Base-by-base conservation (phyloP, 2,329 filamentous ascomycete genomes). In the Thielaviopsis populi region DNA sequence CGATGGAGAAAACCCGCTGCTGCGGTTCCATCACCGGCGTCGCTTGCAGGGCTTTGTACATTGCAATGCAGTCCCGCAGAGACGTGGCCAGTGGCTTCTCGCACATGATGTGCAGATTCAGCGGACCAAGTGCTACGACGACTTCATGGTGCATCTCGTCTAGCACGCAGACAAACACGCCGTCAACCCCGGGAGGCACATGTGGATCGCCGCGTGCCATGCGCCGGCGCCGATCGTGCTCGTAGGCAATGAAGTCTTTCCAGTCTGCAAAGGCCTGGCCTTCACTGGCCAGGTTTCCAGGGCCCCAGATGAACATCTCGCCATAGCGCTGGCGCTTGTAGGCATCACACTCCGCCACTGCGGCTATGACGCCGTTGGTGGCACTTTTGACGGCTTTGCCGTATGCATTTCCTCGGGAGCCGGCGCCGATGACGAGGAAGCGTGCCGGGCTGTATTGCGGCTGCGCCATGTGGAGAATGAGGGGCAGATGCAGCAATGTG, bases 1-100 rank as follows among this genome's bases (percentile, higher is more conserved):
- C 92, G 64, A 97, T 90, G 0, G 89, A 91, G 73, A 97, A 95
- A 50, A 97, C 59, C 4, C 46, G 56, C n/a, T 43, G 75, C 69
- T 65, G 70, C 64, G 42, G 59, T n/a, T 43, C 62, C 63, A 50
- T 70, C 66, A 8, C 22, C 69, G 66, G 1, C 7, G 67, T 68
- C 6, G 73, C 72, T 15, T 74, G 71, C 67, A 89, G 72, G 0
- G 84, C 79, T 59, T 75, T 75, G 72, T 84, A 89, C 70, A 95
- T 92, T 53, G 78, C 78, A 42, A 96, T 76, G 71, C 91, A 96
- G 69, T 94, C 90, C 19, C 79, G 73, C 33, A 97, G 76, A 0
- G 83, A 87, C 24, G 89, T 90, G 0, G 91, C 89, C 63, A 99
- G 76, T 1, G 94, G 94, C 75, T 99, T 99, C 78, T 99, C 94